Conservation (phyloP, 257 asterid genomes). For the Thymus quinquecostatus region DNA sequence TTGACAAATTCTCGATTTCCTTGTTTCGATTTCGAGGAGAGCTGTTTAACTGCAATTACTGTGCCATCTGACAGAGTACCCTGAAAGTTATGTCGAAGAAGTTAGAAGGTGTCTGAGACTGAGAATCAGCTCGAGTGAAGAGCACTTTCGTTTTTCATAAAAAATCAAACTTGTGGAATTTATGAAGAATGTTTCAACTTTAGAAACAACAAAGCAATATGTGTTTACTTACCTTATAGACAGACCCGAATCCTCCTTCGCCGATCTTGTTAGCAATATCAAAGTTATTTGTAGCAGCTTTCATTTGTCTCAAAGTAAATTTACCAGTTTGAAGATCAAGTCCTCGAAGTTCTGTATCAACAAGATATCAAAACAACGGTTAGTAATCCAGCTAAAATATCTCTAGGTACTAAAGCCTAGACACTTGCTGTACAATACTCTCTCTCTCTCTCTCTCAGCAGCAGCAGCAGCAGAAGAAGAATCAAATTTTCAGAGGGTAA, state of each 20-base stretch:
- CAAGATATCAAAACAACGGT: slow-evolving; percentile 6
- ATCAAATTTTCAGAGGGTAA: neutral
- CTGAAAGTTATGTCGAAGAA: slow-evolving; percentile 34
- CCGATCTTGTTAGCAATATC: slow-evolving; percentile 72
- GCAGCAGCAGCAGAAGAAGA: no score
- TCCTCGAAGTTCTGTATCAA: slow-evolving; percentile 52
- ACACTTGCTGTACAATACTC: neutral
- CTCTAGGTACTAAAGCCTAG: neutral
- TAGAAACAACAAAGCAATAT: slow-evolving; percentile 1
- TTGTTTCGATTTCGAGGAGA: slow-evolving; percentile 78
- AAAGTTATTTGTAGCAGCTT: slow-evolving; percentile 72
- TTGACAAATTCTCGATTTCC: slow-evolving; percentile 81
- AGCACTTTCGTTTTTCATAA: neutral
- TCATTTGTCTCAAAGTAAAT: slow-evolving; percentile 68
- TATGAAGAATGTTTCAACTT: neutral
- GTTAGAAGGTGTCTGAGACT: slow-evolving; percentile 2
- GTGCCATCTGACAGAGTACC: slow-evolving; percentile 61
- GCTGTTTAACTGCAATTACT: slow-evolving; percentile 78
- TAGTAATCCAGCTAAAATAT: slow-evolving; percentile 11
- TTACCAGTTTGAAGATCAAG: slow-evolving; percentile 63
- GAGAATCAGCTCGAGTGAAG: slow-evolving; percentile 6
- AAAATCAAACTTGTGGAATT: neutral
- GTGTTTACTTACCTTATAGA: slow-evolving; percentile 56
- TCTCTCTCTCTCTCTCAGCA: neutral
- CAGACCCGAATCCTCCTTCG: slow-evolving; percentile 87